These are phyloP conservation scores for Diaporthe citrichinensis DNA, from an alignment of 2,329 filamentous ascomycete species.

Conservation along the genomic window DNA sequence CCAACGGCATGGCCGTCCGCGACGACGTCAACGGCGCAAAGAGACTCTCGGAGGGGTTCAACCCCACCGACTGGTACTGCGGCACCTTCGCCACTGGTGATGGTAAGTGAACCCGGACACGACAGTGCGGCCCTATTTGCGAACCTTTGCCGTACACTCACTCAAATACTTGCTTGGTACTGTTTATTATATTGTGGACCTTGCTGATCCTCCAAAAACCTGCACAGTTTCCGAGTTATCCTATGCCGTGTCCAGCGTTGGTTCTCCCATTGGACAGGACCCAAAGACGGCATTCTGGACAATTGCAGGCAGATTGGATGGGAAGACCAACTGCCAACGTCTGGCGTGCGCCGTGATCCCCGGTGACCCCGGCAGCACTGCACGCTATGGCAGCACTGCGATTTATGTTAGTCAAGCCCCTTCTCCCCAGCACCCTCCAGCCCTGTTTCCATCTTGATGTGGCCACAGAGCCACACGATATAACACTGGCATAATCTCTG, in stretches of 20 bases:
- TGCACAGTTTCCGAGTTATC: not conserved
- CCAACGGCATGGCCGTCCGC: not conserved
- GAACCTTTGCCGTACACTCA: not conserved
- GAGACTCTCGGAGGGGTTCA: not conserved
- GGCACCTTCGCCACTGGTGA: slow-evolving; percentile 21
- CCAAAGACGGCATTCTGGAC: not conserved
- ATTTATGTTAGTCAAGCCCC: slow-evolving; percentile 1
- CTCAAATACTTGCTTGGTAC: not conserved
- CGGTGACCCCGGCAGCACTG: not conserved
- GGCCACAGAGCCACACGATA: not conserved
- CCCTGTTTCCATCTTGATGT: not conserved
- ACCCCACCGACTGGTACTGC: not conserved
- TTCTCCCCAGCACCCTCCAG: not conserved
- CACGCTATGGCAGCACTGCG: not conserved
- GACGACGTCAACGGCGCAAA: not conserved
- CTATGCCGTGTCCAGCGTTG: not conserved
- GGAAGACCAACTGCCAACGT: not conserved
- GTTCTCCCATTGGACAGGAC: not conserved
- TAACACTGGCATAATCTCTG: not conserved
- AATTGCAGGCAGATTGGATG: not conserved
- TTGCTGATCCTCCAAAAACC: not conserved
- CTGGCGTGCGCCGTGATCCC: not conserved
- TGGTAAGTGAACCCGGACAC: not conserved
- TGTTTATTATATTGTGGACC: not conserved
- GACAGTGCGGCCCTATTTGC: not conserved